Evolutionary conservation across 495 filamentous ascomycete genomes (phyloP).

Genomic region (Cryomyces minteri): DNA sequence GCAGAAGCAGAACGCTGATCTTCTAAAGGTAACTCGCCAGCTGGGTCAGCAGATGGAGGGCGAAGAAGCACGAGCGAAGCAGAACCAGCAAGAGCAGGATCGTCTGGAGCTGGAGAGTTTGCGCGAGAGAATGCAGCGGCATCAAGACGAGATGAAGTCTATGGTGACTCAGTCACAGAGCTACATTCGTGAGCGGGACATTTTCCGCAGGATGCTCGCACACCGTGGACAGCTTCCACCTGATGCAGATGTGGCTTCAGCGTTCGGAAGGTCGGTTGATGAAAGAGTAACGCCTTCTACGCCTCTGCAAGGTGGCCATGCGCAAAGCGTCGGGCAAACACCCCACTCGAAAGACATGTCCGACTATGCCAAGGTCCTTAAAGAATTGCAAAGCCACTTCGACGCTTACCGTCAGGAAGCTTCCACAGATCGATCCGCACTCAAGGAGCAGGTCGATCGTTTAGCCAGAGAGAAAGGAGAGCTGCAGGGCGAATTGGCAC

Average conservation of each 20-base stretch:
- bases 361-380: conserved; percentile 51
- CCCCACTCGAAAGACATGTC: conserved; percentile 27
- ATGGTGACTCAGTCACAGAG: conserved; percentile 68
- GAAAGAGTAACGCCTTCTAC: conserved; percentile 25
- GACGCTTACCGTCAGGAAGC: conserved; percentile 80
- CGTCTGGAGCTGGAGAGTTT: conserved; percentile 54
- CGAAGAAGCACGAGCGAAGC: conserved; percentile 56
- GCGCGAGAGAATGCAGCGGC: conserved; percentile 38
- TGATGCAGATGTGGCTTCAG: conserved; percentile 25
- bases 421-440: conserved; percentile 50
- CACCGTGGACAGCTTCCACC: conserved; percentile 45
- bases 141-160: conserved; percentile 57
- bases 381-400: conserved; percentile 76
- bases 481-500: conserved; percentile 60
- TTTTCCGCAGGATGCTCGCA: conserved; percentile 86
- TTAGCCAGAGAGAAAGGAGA: conserved; percentile 64
- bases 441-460: conserved; percentile 75
- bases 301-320: conserved; percentile 16
- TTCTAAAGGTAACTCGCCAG: conserved; percentile 63
- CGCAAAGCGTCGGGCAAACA: conserved; percentile 25
- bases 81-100: conserved; percentile 49
- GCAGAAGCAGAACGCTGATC: conserved; percentile 71
- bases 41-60: conserved; percentile 82
- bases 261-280: conserved; percentile 44
- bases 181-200: conserved; percentile 87